Evolutionary conservation across 208 protist species (phyloP).

Genomic region (Leishmania major): DNA sequence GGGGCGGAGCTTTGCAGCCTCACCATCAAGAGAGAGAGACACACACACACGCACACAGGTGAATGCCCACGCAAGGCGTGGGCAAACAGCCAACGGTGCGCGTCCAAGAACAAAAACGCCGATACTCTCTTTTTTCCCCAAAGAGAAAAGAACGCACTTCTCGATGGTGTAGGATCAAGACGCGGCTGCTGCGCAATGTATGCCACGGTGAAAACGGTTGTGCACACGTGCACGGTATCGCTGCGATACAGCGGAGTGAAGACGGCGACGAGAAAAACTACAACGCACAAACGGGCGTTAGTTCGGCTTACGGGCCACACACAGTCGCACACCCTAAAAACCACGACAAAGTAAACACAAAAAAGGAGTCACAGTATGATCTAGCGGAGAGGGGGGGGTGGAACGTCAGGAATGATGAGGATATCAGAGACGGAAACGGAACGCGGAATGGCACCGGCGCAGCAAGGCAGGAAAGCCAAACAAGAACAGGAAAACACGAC

Average conservation of each 20-base stretch:
- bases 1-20: not conserved
- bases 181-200: not conserved
- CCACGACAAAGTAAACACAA: not conserved
- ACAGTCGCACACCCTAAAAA: not conserved
- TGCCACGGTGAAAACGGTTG: not conserved
- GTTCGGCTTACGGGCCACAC: not conserved
- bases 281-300: not conserved
- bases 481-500: not conserved
- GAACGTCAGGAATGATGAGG: not conserved
- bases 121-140: not conserved
- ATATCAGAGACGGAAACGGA: not conserved
- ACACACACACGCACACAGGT: too few relatives aligned
- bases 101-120: not conserved
- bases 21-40: not conserved
- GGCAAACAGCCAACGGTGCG: not conserved
- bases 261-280: not conserved
- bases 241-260: not conserved
- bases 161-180: not conserved
- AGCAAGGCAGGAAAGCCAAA: not conserved
- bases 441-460: not conserved
- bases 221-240: not conserved
- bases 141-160: not conserved
- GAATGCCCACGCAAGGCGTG: not conserved
- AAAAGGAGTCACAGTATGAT: not conserved
- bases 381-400: not conserved